Base-by-base conservation (phyloP, 2,329 filamentous ascomycete species). In the Aspergillus piperis region DNA sequence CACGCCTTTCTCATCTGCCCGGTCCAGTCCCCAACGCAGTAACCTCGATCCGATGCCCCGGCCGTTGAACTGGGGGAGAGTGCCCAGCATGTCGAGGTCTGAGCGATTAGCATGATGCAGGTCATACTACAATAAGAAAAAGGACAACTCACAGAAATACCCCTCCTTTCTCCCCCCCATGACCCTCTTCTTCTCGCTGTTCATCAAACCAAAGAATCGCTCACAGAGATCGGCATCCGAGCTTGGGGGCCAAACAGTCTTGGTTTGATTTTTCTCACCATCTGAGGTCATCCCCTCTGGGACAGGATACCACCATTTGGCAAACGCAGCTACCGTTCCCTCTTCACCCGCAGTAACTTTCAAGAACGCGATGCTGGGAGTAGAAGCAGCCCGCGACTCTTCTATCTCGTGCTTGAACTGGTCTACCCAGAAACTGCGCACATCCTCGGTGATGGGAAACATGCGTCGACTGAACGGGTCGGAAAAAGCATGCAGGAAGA, bases 41-140 rank as follows among this genome's bases (percentile, higher is more conserved):
- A 64, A 23, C 19, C 19, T 42, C 2, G 36, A 51, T 3, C 62
- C 59, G 1, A 64, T 27, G 2, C 62, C 62, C 3, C 36, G 57
- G n/a, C 62, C 53, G 27, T 51, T 50, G 27, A 55, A 64, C n/a
- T 54, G 47, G 3, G 62, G 59, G 11, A 54, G 30, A 19, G 58
- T 56, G 15, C 30, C 62, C n/a, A 64, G 57, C 39, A 64, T 58
- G 21, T 57, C 42, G 8, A 62, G 57, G 15, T 57, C 62, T 64
- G 13, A 17, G 32, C 25, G 17, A 21, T 42, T 10, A 38, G 8
- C n/a, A 25, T 27, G 25, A 27, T 27, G 25, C 25, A 27, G 25
- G 25, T 27, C 25, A 27, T 27, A 27, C 25, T 27, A 27, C 25
- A 39, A 21, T 13, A 17, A n/a, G 15, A 5, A 2, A 7, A 25